Base-by-base conservation (phyloP, 257 asterid species). In the Capsicum pubescens region DNA sequence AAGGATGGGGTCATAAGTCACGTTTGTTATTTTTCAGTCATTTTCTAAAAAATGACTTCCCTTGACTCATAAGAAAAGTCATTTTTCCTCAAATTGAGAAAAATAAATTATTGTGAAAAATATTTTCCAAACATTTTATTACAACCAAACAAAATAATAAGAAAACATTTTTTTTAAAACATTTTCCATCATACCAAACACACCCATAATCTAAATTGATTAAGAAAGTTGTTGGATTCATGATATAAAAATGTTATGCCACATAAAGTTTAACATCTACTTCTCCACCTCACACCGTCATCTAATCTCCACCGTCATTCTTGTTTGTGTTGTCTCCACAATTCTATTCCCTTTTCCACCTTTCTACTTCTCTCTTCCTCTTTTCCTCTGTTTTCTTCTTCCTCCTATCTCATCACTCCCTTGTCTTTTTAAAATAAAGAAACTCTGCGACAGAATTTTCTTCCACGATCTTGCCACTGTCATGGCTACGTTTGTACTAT, bases 401-500 rank as follows among this genome's bases (percentile, higher is more conserved):
- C 14, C 0, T 3, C n/a, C 60, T 56, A 7, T 56, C 60, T 56
- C 60, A 56, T 56, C 60, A 14, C 60, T 15, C 60, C 11, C n/a
- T 59, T 59, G 3, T 16, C 63, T 58, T 60, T 8, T 60, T 60
- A 58, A 59, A 56, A 15, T 1, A 52, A 63, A 9, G 11, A 59
- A 60, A 11, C 46, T 66, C 36, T 26, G 32, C 8, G 5, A 21
- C 69, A 15, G 6, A 68, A 15, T 42, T 32, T 57, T 70, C 39
- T 19, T 10, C 11, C 26, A 55, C 19, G 42, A 42, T 66, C 76
- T 69, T 74, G 12, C 79, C 63, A 9, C 10, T 69, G 52, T 81
- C 83, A 95, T 95, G 98, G 89, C 93, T 80, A 91, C 80, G 85
- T 86, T 88, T 66, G 85, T 87, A 44, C 86, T 93, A 87, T 90